phyloP scores from a whole-genome alignment of 352 stramenopile species.

The Phytophthora uliginosa region DNA sequence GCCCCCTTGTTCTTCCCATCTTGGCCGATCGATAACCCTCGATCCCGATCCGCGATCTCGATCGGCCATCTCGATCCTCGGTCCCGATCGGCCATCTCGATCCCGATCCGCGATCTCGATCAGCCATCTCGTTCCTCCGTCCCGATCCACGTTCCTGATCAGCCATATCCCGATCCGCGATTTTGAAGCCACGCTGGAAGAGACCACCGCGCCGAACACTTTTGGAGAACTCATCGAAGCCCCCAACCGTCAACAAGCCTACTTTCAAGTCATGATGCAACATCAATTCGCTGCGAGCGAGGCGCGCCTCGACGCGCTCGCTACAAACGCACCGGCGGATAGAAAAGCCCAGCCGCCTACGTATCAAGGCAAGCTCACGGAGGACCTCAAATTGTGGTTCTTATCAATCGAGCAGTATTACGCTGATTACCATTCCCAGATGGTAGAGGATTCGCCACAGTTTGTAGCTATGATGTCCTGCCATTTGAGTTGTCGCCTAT shows the following conservation, averaged over 20 bases:
- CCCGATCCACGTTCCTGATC: too few species aligned
- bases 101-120: too few species aligned
- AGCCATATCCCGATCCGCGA: too few species aligned
- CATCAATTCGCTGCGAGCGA: constrained; percentile 1
- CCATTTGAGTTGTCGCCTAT: not conserved
- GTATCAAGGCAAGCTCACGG: not conserved
- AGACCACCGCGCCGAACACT: too few species aligned
- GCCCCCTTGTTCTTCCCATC: too few species aligned
- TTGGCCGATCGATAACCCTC: too few species aligned
- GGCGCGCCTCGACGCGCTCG: not conserved
- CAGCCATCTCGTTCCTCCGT: too few species aligned
- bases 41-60: too few species aligned
- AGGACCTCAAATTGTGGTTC: constrained; percentile 6
- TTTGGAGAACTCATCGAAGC: not conserved
- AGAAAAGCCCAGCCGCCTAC: not conserved
- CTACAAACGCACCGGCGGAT: not conserved
- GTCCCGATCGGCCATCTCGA: too few species aligned
- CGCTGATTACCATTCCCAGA: not conserved
- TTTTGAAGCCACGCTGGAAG: too few species aligned
- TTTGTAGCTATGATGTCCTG: constrained; percentile 13
- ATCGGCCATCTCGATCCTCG: too few species aligned
- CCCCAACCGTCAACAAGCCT: not conserved
- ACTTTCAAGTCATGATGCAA: constrained; percentile 12
- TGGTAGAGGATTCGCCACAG: constrained; percentile 6
- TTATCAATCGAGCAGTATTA: constrained; percentile 2